phyloP scores from a whole-genome alignment of 768 basidiomycete species.

The Pholiota microspora region DNA sequence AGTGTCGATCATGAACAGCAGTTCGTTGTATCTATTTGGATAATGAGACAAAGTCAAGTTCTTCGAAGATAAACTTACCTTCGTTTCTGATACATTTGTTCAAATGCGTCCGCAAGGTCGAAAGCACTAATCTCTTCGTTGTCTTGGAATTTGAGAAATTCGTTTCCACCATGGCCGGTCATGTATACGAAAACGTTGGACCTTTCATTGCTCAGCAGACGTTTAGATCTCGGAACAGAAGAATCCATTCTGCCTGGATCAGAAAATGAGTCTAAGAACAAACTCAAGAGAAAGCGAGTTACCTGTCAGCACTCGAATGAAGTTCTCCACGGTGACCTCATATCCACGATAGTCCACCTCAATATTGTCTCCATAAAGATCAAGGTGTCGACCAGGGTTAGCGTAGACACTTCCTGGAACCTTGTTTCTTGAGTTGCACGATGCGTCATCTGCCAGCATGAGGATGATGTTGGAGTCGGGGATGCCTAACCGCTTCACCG shows the following conservation, averaged over 20 bases:
- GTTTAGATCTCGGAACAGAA: constrained; percentile 88
- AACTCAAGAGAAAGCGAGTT: constrained; percentile 18
- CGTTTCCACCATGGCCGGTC: constrained; percentile 98
- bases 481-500: constrained; percentile 95
- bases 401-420: constrained; percentile 93
- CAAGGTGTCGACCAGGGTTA: constrained; percentile 76
- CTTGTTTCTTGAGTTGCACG: constrained; percentile 90
- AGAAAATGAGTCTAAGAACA: too few species aligned
- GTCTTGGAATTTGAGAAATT: constrained; percentile 99
- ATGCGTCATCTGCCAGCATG: constrained; percentile 96
- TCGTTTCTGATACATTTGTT: constrained; percentile 98
- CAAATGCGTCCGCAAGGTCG: constrained; percentile 97
- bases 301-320: constrained; percentile 92
- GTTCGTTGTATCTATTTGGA: constrained; percentile 77
- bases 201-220: constrained; percentile 84
- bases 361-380: constrained; percentile 94
- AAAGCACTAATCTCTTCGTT: constrained; percentile 97
- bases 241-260: constrained; percentile 76
- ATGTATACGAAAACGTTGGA: constrained; percentile 97
- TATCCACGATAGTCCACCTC: constrained; percentile 99
- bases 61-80: constrained; percentile 46
- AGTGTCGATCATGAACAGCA: constrained; percentile 98
- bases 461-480: constrained; percentile 99
- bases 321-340: constrained; percentile 97
- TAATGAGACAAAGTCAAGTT: neutral